Percentiles rank a stretch among this genome's conserved stretches.
phyloP scores from a whole-genome alignment of 495 filamentous ascomycete genomes.

The Extremus antarcticus region DNA sequence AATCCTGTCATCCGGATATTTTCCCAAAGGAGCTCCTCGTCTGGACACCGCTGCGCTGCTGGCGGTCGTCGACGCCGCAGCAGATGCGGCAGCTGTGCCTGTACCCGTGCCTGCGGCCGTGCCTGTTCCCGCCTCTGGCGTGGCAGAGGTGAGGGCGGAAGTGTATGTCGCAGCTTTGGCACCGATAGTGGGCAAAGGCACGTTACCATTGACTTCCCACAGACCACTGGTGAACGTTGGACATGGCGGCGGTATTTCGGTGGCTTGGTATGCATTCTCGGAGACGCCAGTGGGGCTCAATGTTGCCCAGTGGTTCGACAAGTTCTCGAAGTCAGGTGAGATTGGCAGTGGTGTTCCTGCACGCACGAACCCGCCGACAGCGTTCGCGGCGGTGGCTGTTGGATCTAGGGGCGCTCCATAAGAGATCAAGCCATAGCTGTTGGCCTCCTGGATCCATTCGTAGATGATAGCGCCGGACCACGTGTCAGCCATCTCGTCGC shows the following conservation, averaged over 20 bases:
- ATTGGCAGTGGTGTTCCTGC: constrained; percentile 65
- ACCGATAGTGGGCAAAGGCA: constrained; percentile 58
- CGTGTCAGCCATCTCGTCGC: constrained; percentile 53
- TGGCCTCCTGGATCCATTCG: constrained; percentile 81
- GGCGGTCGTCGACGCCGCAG: neutral
- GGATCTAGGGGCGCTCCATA: constrained; percentile 43
- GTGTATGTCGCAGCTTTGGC: neutral
- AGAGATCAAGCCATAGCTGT: constrained; percentile 73
- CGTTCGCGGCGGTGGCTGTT: constrained; percentile 22
- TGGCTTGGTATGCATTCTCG: constrained; percentile 51
- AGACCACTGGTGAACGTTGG: constrained; percentile 55
- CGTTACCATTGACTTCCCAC: constrained; percentile 62
- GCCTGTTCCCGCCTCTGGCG: neutral
- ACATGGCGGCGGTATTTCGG: constrained; percentile 54
- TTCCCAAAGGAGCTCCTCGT: too few species aligned
- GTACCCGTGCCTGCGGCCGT: neutral
- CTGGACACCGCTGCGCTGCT: neutral
- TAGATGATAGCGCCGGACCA: constrained; percentile 84
- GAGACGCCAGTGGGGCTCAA: constrained; percentile 56
- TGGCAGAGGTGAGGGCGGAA: neutral
- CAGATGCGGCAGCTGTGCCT: neutral
- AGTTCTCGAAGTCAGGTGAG: constrained; percentile 64
- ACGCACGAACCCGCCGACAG: constrained; percentile 50
- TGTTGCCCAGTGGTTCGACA: constrained; percentile 67
- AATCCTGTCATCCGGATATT: too few species aligned